Evolutionary conservation across 1,284 basidiomycete species (phyloP), one percentile per base, ranked within the genome.

Genomic region (Ustilago bromivora): DNA sequence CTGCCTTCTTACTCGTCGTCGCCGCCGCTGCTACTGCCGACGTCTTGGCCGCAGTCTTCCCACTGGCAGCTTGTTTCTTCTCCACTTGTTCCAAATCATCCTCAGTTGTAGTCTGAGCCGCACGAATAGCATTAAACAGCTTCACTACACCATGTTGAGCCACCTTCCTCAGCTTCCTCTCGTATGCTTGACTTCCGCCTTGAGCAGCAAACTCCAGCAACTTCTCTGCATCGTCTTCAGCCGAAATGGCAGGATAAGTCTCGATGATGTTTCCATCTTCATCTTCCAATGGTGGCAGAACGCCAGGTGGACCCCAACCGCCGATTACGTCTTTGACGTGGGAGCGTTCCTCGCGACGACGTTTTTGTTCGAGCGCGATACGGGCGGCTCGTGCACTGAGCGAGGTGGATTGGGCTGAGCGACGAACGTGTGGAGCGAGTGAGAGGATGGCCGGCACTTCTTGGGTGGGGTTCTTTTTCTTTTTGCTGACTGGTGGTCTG

Each of bases 141-240:
- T 85, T 85, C 57, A 85, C 84, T 4, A 85, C 82, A 75, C 84
- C 84, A 17, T 84, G 75, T 61, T 85, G 84, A 0, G 84, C 84
- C 36, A 83, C 82, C 61, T 85, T 85, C 28, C 83, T 66, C 55
- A 85, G 64, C 49, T 79, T 73, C 9, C 80, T 69, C 61, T 85
- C 84, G 53, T 84, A 83, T 8, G 71, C 74, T 68, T 78, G 70
- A n/a, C 68, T 68, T 17, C 82, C 84, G 3, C 82, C 84, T 59
- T 83, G 61, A 15, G 73, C 61, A 11, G 66, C 56, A 56, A 79
- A 84, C 13, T 65, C 80, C 19, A 61, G 54, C 51, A 69, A 31
- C 53, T 61, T 61, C 32, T 66, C 64, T 3, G 53, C 57, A 10
- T 77, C 72, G 43, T 76, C 69, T 3, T 66, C 63, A 2, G 58